These are phyloP conservation scores for Vitis hybrid DNA, from an alignment of 177 flowering plant species.

Conservation along the genomic window DNA sequence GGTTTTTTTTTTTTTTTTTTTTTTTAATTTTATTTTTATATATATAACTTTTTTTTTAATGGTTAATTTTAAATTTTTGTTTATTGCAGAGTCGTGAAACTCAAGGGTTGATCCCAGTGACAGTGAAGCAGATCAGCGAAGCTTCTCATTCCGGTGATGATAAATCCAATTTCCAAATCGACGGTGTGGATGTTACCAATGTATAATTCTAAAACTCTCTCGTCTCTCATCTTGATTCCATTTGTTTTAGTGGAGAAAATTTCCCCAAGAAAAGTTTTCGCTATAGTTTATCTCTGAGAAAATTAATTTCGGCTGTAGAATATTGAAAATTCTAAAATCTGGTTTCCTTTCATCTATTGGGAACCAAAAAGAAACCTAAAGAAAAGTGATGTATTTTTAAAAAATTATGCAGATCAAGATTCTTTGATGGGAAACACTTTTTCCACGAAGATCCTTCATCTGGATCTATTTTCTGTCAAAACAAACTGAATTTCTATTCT, in stretches of 20 bases:
- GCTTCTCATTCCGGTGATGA: conserved; percentile 48
- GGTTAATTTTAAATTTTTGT: neutral
- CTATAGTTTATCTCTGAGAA: too few relatives aligned
- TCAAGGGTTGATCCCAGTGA: conserved; percentile 49
- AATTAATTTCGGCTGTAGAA: too few relatives aligned
- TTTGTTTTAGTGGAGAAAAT: neutral
- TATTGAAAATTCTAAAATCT: too few relatives aligned
- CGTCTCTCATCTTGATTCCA: neutral
- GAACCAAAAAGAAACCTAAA: too few relatives aligned
- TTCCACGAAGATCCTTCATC: too few relatives aligned
- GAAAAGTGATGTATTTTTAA: too few relatives aligned
- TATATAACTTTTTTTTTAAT: too few relatives aligned
- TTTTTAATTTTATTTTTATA: neutral
- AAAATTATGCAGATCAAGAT: too few relatives aligned
- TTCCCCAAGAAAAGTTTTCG: too few relatives aligned
- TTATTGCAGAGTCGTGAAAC: conserved; percentile 35
- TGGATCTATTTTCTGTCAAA: too few relatives aligned
- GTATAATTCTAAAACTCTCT: conserved; percentile 19
- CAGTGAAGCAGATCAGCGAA: conserved; percentile 66
- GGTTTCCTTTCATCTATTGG: too few relatives aligned
- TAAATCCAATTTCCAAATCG: conserved; percentile 44
- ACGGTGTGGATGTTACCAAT: conserved; percentile 50
- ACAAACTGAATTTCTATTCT: neutral
- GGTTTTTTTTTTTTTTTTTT: neutral
- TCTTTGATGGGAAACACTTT: too few relatives aligned